Conservation (phyloP, 345 rosid species). For the Salix koriyanagi region DNA sequence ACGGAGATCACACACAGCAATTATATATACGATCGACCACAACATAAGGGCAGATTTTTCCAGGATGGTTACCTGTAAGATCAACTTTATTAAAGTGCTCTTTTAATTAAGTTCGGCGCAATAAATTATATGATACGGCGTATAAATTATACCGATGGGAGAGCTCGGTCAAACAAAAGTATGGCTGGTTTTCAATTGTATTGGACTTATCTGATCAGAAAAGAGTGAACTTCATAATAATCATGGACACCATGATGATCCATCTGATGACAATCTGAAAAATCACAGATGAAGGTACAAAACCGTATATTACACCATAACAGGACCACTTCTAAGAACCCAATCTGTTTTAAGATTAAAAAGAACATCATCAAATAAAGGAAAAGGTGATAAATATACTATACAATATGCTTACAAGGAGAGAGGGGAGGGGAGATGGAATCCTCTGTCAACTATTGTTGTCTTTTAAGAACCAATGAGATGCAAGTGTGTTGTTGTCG, state of each 20-base stretch:
- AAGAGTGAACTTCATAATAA: not conserved
- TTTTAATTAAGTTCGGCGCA: too few species aligned
- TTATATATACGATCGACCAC: not conserved
- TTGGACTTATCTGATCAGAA: not conserved
- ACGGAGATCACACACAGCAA: too few species aligned
- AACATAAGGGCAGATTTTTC: not conserved
- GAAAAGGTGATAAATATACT: not conserved
- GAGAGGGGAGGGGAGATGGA: slow-evolving; percentile 6
- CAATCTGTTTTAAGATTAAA: not conserved
- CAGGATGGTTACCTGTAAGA: not conserved
- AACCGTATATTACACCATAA: not conserved
- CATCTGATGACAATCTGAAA: not conserved
- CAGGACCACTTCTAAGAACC: not conserved
- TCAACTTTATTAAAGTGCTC: not conserved
- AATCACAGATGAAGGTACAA: not conserved
- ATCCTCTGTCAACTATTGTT: slow-evolving; percentile 22
- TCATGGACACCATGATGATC: not conserved
- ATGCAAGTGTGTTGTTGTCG: slow-evolving; percentile 12
- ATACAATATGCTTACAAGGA: not conserved
- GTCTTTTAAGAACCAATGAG: slow-evolving; percentile 31
- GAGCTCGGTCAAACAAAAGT: not conserved
- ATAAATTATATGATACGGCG: too few species aligned
- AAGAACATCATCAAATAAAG: not conserved
- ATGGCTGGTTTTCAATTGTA: not conserved
- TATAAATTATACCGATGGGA: not conserved